phyloP scores from a whole-genome alignment of 192 early-diverging fungal genomes.

The Podila clonocystis region DNA sequence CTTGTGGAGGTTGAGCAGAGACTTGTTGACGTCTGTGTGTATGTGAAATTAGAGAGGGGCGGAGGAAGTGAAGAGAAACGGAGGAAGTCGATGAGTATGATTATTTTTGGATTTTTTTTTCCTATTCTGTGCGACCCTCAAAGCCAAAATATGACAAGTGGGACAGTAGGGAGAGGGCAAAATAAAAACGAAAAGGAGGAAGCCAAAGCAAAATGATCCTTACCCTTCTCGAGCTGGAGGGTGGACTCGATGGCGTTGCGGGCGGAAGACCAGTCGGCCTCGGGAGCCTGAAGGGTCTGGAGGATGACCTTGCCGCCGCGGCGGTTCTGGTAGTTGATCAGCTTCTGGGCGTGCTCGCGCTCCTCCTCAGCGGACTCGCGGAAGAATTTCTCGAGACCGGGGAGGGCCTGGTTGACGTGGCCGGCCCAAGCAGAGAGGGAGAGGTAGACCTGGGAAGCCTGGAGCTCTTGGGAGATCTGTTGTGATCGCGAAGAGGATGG shows the following conservation, averaged over 20 bases:
- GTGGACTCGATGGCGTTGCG: slow-evolving; percentile 67
- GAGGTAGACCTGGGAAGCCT: slow-evolving; percentile 66
- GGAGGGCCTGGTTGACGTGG: slow-evolving; percentile 55
- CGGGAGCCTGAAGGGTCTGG: slow-evolving; percentile 60
- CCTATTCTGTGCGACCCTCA: neutral
- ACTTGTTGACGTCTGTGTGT: slow-evolving; percentile 65
- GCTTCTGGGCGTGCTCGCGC: slow-evolving; percentile 56
- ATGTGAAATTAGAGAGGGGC: too few relatives aligned
- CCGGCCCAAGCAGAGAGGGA: slow-evolving; percentile 64
- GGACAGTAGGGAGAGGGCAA: neutral
- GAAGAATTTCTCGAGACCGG: slow-evolving; percentile 67
- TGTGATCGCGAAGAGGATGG: neutral
- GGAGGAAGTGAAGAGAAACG: slow-evolving; percentile 1
- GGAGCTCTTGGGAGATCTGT: slow-evolving; percentile 68
- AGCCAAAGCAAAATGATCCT: neutral
- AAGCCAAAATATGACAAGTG: neutral
- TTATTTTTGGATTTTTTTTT: neutral
- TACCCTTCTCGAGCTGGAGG: slow-evolving; percentile 66
- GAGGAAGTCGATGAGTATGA: too few relatives aligned
- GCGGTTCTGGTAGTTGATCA: slow-evolving; percentile 64
- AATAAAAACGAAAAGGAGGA: neutral
- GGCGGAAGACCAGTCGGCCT: slow-evolving; percentile 64
- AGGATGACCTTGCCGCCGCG: slow-evolving; percentile 66
- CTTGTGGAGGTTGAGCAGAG: slow-evolving; percentile 63
- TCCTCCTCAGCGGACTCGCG: slow-evolving; percentile 59